Base-by-base conservation (phyloP, 169 alveolate genomes). In the Plasmodium berghei region DNA sequence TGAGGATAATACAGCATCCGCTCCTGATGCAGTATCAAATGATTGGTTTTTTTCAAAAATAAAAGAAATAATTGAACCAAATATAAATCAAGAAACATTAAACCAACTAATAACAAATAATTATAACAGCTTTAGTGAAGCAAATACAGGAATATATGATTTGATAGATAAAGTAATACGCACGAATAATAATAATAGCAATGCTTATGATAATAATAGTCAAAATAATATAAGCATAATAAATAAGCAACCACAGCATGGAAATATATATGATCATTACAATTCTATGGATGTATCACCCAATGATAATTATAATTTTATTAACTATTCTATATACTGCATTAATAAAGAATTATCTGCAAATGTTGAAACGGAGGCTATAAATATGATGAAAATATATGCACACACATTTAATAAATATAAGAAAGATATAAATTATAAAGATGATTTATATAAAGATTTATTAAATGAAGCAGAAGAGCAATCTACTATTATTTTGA, bases 341-440 rank as follows among this genome's bases (percentile, higher is more conserved):
- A 85, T 85, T 62, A 85, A 85, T 54, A 85, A 85, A 70, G 91
- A 85, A 58, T 16, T 85, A 71, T 45, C 91, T 24, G 74, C 87
- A 1, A 85, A 67, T 49, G 75, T 85, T 6, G 91, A 85, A 40
- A 45, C 69, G 46, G 91, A 85, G 64, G 91, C 91, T 26, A 58
- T 62, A 5, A 85, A 71, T 55, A 85, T 85, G 91, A 71, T 85
- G 52, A 85, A 85, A 58, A 85, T 85, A 1, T 85, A 85, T 45
- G 45, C 59, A 28, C 34, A 46, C 22, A 61, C 91, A 24, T 85
- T 56, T 9, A 85, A 48, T 45, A 85, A 70, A 40, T 85, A 40
- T 85, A 85, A 69, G 56, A 85, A 85, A 34, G 69, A 58, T 24
- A 85, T 85, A 24, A 59, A 64, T 56, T 85, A 24, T 70, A 67